These are phyloP conservation scores for Aspergillus fumigatiaffinis DNA, from an alignment of 2,329 filamentous ascomycete species.

Conservation along the genomic window DNA sequence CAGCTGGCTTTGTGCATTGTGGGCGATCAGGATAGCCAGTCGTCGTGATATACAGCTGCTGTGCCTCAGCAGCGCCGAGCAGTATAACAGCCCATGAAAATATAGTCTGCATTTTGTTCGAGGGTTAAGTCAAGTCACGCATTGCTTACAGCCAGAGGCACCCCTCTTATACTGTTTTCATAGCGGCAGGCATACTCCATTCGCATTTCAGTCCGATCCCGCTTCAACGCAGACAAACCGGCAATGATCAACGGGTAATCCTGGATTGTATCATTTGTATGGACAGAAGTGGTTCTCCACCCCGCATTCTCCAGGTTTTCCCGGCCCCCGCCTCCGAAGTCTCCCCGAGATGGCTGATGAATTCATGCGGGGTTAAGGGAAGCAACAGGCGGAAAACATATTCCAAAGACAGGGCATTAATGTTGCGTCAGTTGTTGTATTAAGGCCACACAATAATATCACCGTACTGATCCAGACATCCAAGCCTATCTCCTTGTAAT, in stretches of 20 bases:
- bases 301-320: not conserved
- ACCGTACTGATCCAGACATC: no score
- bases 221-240: not conserved
- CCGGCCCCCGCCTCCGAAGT: not conserved
- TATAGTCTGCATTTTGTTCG: not conserved
- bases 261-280: not conserved
- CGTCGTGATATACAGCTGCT: slow-evolving; percentile 1
- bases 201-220: not conserved
- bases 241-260: not conserved
- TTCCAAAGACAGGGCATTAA: no score
- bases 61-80: not conserved
- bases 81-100: not conserved
- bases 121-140: not conserved
- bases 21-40: not conserved
- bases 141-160: not conserved
- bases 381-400: no score
- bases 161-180: not conserved
- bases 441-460: no score
- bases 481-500: no score
- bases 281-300: no score
- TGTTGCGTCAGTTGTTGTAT: no score
- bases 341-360: not conserved
- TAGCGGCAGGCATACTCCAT: not conserved
- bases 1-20: not conserved
- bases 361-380: no score